Base-by-base conservation (phyloP, 2,329 filamentous ascomycete genomes). In the Neopestalotiopsis rosae region DNA sequence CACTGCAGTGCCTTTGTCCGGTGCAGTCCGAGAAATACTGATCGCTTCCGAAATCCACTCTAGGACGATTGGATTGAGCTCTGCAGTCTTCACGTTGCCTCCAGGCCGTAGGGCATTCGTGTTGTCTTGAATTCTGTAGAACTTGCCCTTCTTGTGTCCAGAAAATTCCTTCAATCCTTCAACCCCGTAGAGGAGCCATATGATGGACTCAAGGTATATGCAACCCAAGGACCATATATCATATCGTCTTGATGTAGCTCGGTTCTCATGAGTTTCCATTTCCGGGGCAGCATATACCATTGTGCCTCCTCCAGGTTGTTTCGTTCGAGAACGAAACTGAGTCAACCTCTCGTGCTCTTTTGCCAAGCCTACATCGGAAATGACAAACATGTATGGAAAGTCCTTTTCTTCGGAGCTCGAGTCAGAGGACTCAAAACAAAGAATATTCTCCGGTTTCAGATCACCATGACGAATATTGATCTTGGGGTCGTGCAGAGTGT, bases 221-320 rank as follows among this genome's bases (percentile, higher is more conserved):
- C 49, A 58, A 20, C 72, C 72, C 63, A 71, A 56, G 4, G 72
- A 69, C 72, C 72, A 73, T 4, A 68, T 67, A n/a, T 73, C 72
- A 34, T 45, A 73, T 9, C 69, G 34, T 4, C 72, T 61, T 0
- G 70, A 72, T 30, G 66, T 20, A 17, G 65, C 20, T 0, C 1
- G 3, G 9, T 14, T 32, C 2, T 32, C 34, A 20, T 24, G 40
- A 0, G 20, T 17, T 3, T 68, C 30, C 42, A 30, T 30, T 14
- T 73, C 72, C 1, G 72, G 72, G 4, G 70, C 40, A 5, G 38
- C 67, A 40, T 73, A 71, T 3, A 30, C 57, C 57, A 59, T 30
- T 6, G 57, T 59, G 14, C 13, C 57, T 1, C 17, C 58, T 64
- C 59, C 28, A 2, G 59, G 28, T 40, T 24, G 59, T 7, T 14